Base-by-base conservation (phyloP, 2,329 filamentous ascomycete genomes). In the Xylariaceae sp. region DNA sequence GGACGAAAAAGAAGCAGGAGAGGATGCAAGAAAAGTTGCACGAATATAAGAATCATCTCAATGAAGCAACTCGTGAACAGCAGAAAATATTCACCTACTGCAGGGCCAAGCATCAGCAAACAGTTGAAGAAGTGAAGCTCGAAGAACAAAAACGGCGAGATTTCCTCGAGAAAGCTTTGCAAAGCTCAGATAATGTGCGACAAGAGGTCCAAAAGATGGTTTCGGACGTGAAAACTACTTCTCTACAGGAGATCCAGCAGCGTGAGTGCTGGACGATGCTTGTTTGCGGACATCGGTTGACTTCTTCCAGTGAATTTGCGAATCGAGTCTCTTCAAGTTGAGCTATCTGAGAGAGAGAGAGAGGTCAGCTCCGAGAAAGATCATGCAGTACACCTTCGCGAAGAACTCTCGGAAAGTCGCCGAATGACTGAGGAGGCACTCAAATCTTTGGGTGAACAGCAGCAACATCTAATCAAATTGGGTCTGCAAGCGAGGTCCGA, bases 31-130 rank as follows among this genome's bases (percentile, higher is more conserved):
- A 70, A 10, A 77, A 69, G 50, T 61, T 69, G 41, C 63, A 62
- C 6, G 58, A 58, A 1, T 73, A 69, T 52, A 71, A 64, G 48
- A 57, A 61, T 3, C 72, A 71, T 14, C 60, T 81, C n/a, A 77
- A 79, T 49, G 65, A 73, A 44, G 73, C 74, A 1, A 73, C 75
- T 9, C 54, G 59, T 2, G 77, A 81, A 51, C 77, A 81, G 28
- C 75, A 79, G 50, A 60, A 60, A 5, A 64, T 80, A 1, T 78
- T 69, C 56, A 60, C 54, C 3, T 63, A 65, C 38, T 66, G 69
- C 9, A 69, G 64, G 40, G 47, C 64, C 2, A 65, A 64, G 40
- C 72, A 69, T 47, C 53, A 73, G 14, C 54, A 70, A 2, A 60
- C 68, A 0, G 66, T 71, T 11, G 54, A 64, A 1, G 60, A 74